Conservation (phyloP, 805 yeast species). For the Deakozyma indianensis region DNA sequence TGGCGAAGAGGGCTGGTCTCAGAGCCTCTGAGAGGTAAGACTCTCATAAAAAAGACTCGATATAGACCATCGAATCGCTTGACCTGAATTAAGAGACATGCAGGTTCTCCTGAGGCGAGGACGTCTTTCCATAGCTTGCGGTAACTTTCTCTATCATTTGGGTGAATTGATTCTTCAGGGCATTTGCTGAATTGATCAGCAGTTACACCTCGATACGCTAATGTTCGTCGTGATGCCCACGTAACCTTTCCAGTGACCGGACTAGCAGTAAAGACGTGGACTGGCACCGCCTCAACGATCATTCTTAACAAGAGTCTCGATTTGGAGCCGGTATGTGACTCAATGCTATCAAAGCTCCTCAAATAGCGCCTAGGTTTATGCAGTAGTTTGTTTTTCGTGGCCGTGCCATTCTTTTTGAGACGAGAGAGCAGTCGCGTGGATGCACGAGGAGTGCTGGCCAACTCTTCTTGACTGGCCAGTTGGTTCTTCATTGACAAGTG, state of each 20-base stretch:
- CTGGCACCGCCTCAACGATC: conserved; percentile 21
- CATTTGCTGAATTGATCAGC: conserved; percentile 13
- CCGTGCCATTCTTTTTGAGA: neutral
- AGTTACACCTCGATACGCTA: conserved; percentile 18
- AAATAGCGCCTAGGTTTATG: neutral
- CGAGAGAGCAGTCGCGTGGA: neutral
- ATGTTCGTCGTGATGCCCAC: conserved; percentile 20
- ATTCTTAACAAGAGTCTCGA: conserved; percentile 11
- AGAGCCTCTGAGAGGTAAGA: conserved; percentile 17
- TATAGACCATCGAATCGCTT: conserved; percentile 20
- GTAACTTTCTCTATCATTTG: conserved; percentile 16
- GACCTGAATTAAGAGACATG: conserved; percentile 15
- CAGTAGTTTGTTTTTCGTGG: neutral
- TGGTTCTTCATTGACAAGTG: neutral
- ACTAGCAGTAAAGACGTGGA: conserved; percentile 20
- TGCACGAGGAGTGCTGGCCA: neutral
- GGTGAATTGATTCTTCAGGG: conserved; percentile 14
- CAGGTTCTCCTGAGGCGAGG: conserved; percentile 16
- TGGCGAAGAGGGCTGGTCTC: conserved; percentile 17
- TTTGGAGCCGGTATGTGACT: conserved; percentile 1
- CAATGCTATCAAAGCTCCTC: conserved; percentile 8
- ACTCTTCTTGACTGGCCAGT: neutral
- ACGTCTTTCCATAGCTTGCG: conserved; percentile 14
- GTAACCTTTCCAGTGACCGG: conserved; percentile 16
- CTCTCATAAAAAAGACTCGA: conserved; percentile 16